These are phyloP conservation scores for Euphorbia lathyris DNA, from an alignment of 345 rosid species.

Conservation along the genomic window DNA sequence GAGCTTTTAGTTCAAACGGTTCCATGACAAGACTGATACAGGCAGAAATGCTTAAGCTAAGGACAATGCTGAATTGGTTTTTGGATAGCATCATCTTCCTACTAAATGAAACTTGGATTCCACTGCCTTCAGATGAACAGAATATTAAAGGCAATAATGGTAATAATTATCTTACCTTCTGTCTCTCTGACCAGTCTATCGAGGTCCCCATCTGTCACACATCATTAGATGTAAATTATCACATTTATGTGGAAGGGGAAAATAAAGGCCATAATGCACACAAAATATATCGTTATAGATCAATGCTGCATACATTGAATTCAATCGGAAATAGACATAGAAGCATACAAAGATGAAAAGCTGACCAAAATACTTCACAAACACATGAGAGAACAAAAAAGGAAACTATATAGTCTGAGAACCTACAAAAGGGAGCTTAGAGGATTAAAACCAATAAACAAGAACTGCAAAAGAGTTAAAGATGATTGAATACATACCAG, in stretches of 20 bases:
- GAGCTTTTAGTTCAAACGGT: too few species aligned
- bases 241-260: neutral
- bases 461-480: neutral
- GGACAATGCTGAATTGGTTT: neutral
- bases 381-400: neutral
- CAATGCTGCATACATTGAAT: neutral
- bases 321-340: neutral
- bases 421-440: neutral
- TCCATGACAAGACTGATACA: too few species aligned
- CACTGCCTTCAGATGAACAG: neutral
- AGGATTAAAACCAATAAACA: neutral
- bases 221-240: slow-evolving; percentile 10
- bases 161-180: slow-evolving; percentile 49
- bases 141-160: neutral
- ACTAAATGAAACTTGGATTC: slow-evolving; percentile 5
- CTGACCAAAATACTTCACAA: neutral
- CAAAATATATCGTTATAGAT: neutral
- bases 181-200: slow-evolving; percentile 79
- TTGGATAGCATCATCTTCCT: slow-evolving; percentile 8
- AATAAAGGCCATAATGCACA: slow-evolving; percentile 3
- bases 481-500: slow-evolving; percentile 36
- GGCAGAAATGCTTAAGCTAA: neutral
- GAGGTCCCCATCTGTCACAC: slow-evolving; percentile 57
- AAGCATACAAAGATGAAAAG: neutral
- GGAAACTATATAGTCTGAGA: neutral